Base-by-base conservation (phyloP, 2,329 filamentous ascomycete genomes). In the Phyllosticta ampelicida region DNA sequence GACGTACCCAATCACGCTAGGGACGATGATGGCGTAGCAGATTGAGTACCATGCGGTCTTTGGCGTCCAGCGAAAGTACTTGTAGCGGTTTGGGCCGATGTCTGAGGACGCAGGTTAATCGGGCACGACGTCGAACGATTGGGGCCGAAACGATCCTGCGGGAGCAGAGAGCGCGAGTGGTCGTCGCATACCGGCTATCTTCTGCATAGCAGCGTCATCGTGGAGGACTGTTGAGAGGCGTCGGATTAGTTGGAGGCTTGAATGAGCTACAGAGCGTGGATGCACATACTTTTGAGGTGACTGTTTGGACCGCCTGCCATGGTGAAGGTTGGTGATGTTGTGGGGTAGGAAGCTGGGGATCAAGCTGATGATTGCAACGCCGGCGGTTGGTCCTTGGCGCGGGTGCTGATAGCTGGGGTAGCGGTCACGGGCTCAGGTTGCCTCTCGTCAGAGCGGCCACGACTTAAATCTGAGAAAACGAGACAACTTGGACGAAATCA, bases 31-130 rank as follows among this genome's bases (percentile, higher is more conserved):
- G 60, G 87, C 81, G 74, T 92, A 96, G 63, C 86, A 78, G 70
- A 96, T 83, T 4, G 86, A 85, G 68, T 96, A 74, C 76, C 83
- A 84, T 28, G 89, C 90, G 51, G 90, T 95, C 68, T 87, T 81
- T 55, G 84, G 82, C 36, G 87, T 97, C 89, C 90, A 97, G 74
- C 90, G 83, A 82, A 97, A 99, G 82, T 89, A 96, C 77, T 90
- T 90, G 82, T 91, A 86, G 64, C 94, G 87, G 78, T 89, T 90
- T 68, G 82, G 78, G 68, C 81, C 83, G 84, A 96, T 88, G 72
- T 87, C 91, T 96, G 68, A 66, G 21, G 19, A 56, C 63, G 49
- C 11, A 16, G 13, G 36, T 44, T 44, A 44, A 26, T 51, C 49
- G 11, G 16, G 13, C 5, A 20, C 16, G 49, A 13, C 20, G 36